These are phyloP conservation scores for Halophytophthora batemanensis DNA, from an alignment of 352 stramenopile genomes.

Conservation along the genomic window DNA sequence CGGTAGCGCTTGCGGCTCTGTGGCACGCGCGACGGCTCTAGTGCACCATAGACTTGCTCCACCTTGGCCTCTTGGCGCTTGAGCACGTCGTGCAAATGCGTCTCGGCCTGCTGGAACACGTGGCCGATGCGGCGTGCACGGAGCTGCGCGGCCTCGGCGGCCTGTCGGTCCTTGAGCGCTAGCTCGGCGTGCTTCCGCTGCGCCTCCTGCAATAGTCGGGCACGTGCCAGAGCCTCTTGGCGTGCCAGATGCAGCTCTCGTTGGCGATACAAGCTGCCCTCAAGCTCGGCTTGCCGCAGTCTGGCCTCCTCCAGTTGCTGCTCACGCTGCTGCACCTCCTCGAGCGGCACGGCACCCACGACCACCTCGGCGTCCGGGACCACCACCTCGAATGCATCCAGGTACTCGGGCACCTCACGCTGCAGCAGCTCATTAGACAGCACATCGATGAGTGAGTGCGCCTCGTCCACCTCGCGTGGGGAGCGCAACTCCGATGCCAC, in stretches of 20 bases:
- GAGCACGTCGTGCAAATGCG: slow-evolving; percentile 51
- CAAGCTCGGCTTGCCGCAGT: slow-evolving; percentile 44
- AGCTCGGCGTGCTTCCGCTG: slow-evolving; percentile 36
- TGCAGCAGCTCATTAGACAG: slow-evolving; percentile 39
- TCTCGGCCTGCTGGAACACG: slow-evolving; percentile 74
- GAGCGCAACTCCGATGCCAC: slow-evolving; percentile 15
- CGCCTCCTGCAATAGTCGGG: slow-evolving; percentile 39
- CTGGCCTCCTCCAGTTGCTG: slow-evolving; percentile 52
- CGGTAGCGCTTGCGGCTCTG: slow-evolving; percentile 51
- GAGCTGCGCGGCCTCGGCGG: slow-evolving; percentile 35
- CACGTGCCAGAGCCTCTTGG: slow-evolving; percentile 35
- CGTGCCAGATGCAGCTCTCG: slow-evolving; percentile 44
- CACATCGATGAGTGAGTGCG: slow-evolving; percentile 51
- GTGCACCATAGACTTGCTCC: slow-evolving; percentile 50
- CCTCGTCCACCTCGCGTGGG: slow-evolving; percentile 6
- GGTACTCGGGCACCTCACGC: slow-evolving; percentile 47
- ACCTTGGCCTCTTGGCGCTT: slow-evolving; percentile 63
- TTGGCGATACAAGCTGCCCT: slow-evolving; percentile 45
- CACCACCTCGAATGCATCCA: slow-evolving; percentile 66
- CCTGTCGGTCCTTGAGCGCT: slow-evolving; percentile 40
- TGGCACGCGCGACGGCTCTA: slow-evolving; percentile 36
- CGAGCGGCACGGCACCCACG: slow-evolving; percentile 50
- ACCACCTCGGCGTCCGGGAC: slow-evolving; percentile 65
- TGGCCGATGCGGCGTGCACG: slow-evolving; percentile 51
- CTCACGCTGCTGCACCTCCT: slow-evolving; percentile 61